Conservation (phyloP, 1,284 basidiomycete genomes). For the Cryptococcus sp. region DNA sequence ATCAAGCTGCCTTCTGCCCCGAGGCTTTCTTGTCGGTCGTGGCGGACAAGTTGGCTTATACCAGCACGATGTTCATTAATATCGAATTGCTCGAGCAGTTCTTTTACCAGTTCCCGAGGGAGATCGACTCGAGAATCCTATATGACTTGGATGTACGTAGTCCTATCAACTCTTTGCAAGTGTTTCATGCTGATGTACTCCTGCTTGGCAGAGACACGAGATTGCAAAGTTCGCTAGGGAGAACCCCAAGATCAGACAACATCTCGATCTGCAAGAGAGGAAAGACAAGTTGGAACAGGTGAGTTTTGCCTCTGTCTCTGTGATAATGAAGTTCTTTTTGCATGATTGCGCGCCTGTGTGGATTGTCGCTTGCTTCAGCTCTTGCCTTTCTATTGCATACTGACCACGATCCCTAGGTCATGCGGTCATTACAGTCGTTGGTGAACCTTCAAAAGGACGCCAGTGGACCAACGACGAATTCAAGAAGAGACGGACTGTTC, state of each 20-base stretch:
- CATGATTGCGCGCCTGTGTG: not conserved
- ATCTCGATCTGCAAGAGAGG: conserved; percentile 93
- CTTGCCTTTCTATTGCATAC: not conserved
- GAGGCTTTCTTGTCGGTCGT: conserved; percentile 96
- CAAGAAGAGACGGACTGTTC: conserved; percentile 44
- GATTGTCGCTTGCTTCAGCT: not conserved
- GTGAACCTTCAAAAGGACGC: conserved; percentile 77
- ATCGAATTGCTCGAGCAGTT: conserved; percentile 97
- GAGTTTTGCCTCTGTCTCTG: conserved; percentile 24
- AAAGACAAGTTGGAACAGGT: conserved; percentile 98
- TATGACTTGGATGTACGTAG: conserved; percentile 75
- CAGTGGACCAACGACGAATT: conserved; percentile 35
- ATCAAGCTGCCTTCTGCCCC: conserved; percentile 86
- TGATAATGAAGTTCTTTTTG: too few relatives aligned
- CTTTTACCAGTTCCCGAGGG: conserved; percentile 98
- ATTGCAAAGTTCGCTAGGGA: conserved; percentile 85
- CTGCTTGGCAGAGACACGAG: conserved; percentile 62
- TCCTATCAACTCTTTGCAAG: not conserved
- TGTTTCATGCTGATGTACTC: not conserved
- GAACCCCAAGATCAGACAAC: conserved; percentile 80
- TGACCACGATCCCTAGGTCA: conserved; percentile 62
- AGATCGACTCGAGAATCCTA: conserved; percentile 91
- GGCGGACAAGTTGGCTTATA: conserved; percentile 94
- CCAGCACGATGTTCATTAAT: conserved; percentile 97
- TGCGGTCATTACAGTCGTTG: conserved; percentile 84